Evolutionary conservation across 495 filamentous ascomycete genomes (phyloP).

Genomic region (Terfezia boudieri): DNA sequence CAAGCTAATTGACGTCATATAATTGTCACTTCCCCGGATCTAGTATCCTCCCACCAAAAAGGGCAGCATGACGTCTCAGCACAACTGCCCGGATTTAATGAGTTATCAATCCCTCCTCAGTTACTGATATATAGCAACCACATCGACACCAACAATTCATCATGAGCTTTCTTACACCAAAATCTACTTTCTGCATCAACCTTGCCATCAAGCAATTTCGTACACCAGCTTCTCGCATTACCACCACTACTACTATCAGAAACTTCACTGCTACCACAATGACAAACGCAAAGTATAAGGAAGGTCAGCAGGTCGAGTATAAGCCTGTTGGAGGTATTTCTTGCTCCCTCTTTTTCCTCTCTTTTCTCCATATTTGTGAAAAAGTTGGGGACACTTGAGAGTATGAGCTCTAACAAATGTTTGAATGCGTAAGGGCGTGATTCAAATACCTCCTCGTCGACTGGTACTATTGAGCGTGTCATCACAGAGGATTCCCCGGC

Average conservation of each 20-base stretch:
- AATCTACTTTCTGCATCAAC: not conserved
- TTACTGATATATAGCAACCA: no score
- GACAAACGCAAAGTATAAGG: conserved; percentile 3
- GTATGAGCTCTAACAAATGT: not conserved
- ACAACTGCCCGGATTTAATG: no score
- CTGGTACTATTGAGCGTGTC: conserved; percentile 12
- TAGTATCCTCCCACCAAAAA: no score
- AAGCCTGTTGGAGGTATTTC: conserved; percentile 16
- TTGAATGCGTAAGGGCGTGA: not conserved
- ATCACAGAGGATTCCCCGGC: conserved; percentile 11
- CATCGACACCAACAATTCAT: no score
- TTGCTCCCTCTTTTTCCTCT: not conserved
- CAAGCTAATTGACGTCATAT: no score
- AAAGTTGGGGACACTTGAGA: not conserved
- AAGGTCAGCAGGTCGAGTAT: conserved; percentile 15
- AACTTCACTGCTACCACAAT: not conserved
- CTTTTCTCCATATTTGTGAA: not conserved
- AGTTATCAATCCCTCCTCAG: no score
- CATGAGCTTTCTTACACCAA: no score
- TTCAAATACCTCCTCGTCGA: conserved; percentile 12
- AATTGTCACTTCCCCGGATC: no score
- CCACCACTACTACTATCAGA: not conserved
- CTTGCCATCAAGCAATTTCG: not conserved
- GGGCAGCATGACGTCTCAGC: no score
- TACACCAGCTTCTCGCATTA: not conserved